These are phyloP conservation scores for Candida hungchunana DNA, from an alignment of 805 yeast genomes.

Conservation along the genomic window DNA sequence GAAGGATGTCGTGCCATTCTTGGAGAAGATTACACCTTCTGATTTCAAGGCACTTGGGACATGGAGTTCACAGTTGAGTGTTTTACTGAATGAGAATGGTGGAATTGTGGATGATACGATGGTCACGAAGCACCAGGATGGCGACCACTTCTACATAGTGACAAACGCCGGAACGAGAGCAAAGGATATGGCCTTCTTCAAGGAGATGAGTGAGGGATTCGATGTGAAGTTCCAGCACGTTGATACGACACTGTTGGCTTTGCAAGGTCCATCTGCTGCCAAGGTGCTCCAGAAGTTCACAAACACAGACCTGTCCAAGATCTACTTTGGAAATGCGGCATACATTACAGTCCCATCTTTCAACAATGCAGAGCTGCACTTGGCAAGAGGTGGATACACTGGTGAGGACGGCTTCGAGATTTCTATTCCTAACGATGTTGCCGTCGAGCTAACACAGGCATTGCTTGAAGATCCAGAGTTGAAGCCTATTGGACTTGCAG, in stretches of 20 bases:
- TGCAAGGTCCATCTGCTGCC: constrained; percentile 91
- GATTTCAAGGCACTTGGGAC: constrained; percentile 58
- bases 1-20: constrained; percentile 55
- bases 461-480: constrained; percentile 53
- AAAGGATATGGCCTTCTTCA: constrained; percentile 67
- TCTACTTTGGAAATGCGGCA: constrained; percentile 68
- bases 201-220: constrained; percentile 39
- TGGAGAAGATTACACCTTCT: constrained; percentile 84
- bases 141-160: constrained; percentile 70
- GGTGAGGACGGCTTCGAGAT: constrained; percentile 98
- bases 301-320: constrained; percentile 47
- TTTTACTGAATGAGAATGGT: constrained; percentile 68
- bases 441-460: constrained; percentile 57
- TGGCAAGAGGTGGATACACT: constrained; percentile 96
- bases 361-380: constrained; percentile 48
- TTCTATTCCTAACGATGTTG: constrained; percentile 60
- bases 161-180: constrained; percentile 95
- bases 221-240: constrained; percentile 41
- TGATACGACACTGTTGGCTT: constrained; percentile 76
- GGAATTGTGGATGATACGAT: constrained; percentile 92
- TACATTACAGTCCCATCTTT: constrained; percentile 28
- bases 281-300: constrained; percentile 61
- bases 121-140: constrained; percentile 73
- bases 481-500: constrained; percentile 94
- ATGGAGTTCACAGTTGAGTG: constrained; percentile 70